Conservation (phyloP, 73 alveolate genomes). For the Loxodes magnus region DNA sequence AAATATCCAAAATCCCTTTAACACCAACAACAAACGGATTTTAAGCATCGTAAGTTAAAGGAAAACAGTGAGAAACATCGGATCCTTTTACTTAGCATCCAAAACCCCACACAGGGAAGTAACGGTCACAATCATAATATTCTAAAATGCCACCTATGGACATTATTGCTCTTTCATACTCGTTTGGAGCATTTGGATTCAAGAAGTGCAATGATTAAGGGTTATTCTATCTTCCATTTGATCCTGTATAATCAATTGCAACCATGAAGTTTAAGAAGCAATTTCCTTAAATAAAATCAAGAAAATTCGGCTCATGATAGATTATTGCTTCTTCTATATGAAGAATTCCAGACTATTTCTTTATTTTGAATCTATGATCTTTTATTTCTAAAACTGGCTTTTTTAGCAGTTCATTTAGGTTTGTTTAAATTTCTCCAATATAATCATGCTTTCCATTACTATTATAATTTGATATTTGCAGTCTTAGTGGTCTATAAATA, state of each 20-base stretch:
- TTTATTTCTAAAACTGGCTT: neutral
- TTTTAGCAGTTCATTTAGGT: slow-evolving; percentile 16
- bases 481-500: slow-evolving; percentile 27
- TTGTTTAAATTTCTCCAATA: slow-evolving; percentile 28
- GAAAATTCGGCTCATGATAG: slow-evolving; percentile 6
- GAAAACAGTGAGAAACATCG: slow-evolving; percentile 24
- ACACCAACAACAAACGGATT: slow-evolving; percentile 11
- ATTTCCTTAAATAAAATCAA: slow-evolving; percentile 69
- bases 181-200: neutral
- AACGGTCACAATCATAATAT: slow-evolving; percentile 65
- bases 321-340: neutral
- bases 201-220: slow-evolving; percentile 35
- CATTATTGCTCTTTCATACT: slow-evolving; percentile 55
- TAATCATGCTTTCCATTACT: slow-evolving; percentile 25
- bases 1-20: slow-evolving; percentile 45
- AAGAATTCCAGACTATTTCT: slow-evolving; percentile 1
- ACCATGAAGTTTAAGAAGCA: slow-evolving; percentile 55
- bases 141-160: slow-evolving; percentile 55
- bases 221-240: slow-evolving; percentile 41
- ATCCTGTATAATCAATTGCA: slow-evolving; percentile 73
- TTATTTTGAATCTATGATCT: neutral
- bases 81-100: slow-evolving; percentile 54
- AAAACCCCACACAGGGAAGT: slow-evolving; percentile 70
- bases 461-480: slow-evolving; percentile 44
- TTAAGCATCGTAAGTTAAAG: neutral